Percentiles rank a stretch among this genome's conserved stretches.
phyloP scores from a whole-genome alignment of 192 early-diverging fungal species.

The Entrophospora sp. region DNA sequence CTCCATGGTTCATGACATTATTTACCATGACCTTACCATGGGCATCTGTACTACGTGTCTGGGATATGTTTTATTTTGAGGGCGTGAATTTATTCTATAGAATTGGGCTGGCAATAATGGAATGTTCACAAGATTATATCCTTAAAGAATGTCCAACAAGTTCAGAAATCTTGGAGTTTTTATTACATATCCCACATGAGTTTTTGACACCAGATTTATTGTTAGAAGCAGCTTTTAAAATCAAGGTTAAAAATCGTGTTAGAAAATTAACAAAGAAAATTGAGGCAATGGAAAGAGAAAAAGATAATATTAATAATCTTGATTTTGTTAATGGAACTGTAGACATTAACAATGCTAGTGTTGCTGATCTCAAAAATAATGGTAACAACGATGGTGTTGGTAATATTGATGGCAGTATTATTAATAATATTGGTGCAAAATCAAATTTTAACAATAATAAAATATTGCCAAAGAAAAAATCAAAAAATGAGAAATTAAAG shows the following conservation, averaged over 20 bases:
- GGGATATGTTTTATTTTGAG: slow-evolving; percentile 88
- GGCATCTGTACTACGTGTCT: slow-evolving; percentile 77
- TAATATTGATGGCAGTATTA: background rate
- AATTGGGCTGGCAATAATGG: slow-evolving; percentile 68
- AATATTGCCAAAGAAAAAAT: background rate
- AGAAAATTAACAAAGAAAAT: background rate
- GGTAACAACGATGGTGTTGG: background rate
- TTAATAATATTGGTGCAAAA: background rate
- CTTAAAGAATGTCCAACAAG: slow-evolving; percentile 67
- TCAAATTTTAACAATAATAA: background rate
- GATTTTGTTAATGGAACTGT: background rate
- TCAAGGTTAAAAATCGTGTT: slow-evolving; percentile 42
- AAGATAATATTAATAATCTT: background rate
- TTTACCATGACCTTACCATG: slow-evolving; percentile 85
- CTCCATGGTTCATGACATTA: slow-evolving; percentile 90
- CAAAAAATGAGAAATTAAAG: background rate
- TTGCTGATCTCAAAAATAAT: background rate
- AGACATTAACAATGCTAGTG: background rate
- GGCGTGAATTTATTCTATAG: slow-evolving; percentile 80
- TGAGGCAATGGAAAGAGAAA: background rate
- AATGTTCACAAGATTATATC: slow-evolving; percentile 49
- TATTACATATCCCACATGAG: slow-evolving; percentile 74
- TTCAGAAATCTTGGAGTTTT: slow-evolving; percentile 63
- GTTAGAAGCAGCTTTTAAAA: slow-evolving; percentile 57
- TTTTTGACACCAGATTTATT: slow-evolving; percentile 51